Evolutionary conservation across 768 basidiomycete species (phyloP).

Genomic region (Suillus ampliporus): DNA sequence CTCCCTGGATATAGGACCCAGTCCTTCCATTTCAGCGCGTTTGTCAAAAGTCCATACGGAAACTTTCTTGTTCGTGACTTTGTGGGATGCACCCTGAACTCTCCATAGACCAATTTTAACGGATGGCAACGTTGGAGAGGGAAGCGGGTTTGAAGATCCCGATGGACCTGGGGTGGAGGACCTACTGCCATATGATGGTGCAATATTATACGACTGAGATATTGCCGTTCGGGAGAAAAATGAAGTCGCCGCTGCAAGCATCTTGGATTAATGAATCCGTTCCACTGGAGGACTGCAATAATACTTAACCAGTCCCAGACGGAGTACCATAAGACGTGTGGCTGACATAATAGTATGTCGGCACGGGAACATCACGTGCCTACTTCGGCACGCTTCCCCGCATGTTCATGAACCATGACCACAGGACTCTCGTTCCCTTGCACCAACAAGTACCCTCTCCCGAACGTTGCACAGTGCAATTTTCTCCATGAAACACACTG

Average conservation of each 20-base stretch:
- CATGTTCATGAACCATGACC: constrained; percentile 4
- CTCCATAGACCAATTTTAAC: constrained; percentile 88
- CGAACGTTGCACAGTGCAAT: not conserved
- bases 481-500: constrained; percentile 55
- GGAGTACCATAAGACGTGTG: constrained; percentile 2
- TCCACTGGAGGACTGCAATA: not conserved
- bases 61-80: constrained; percentile 88
- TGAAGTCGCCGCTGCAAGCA: constrained; percentile 84
- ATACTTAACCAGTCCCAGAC: not conserved
- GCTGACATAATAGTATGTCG: constrained; percentile 14
- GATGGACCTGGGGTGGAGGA: constrained; percentile 44
- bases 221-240: constrained; percentile 84
- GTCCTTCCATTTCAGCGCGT: constrained; percentile 73
- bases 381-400: not conserved
- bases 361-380: constrained; percentile 3
- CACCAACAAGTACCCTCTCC: not conserved
- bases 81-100: constrained; percentile 86
- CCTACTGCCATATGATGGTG: constrained; percentile 41
- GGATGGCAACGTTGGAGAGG: constrained; percentile 52
- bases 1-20: constrained; percentile 69
- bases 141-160: constrained; percentile 39
- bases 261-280: constrained; percentile 29
- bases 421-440: not conserved
- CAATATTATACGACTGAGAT: constrained; percentile 79
- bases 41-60: constrained; percentile 95